These are phyloP conservation scores for Parmelia sp. DNA, from an alignment of 495 filamentous ascomycete genomes.

Conservation along the genomic window DNA sequence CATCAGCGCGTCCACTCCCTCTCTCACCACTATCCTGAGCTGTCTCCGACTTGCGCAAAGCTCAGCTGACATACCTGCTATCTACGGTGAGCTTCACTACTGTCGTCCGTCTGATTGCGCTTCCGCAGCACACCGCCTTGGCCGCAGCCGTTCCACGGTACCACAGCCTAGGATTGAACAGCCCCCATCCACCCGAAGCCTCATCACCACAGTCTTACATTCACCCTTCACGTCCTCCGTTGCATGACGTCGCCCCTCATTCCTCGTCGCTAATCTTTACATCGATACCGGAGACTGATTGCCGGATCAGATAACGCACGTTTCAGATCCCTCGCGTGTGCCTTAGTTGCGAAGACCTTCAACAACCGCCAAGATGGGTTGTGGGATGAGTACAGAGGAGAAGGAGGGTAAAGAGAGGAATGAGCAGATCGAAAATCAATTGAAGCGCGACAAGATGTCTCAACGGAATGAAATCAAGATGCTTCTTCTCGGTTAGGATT, in stretches of 20 bases:
- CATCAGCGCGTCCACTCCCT: constrained; percentile 4
- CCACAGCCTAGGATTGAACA: neutral
- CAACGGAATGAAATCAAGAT: constrained; percentile 99
- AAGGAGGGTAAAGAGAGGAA: constrained; percentile 99
- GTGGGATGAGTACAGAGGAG: constrained; percentile 99
- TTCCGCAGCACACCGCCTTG: constrained; percentile 7
- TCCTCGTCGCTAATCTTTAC: neutral
- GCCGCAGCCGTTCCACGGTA: neutral
- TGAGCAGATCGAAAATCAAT: constrained; percentile 98
- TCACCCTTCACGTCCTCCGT: neutral
- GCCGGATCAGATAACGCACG: constrained; percentile 6
- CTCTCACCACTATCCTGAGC: neutral
- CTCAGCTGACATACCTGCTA: neutral
- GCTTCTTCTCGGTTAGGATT: constrained; percentile 81
- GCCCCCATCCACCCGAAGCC: neutral
- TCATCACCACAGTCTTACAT: neutral
- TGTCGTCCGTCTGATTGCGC: neutral
- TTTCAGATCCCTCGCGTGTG: constrained; percentile 2
- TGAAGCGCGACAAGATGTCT: constrained; percentile 92
- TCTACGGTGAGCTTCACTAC: neutral
- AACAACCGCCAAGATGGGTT: constrained; percentile 78
- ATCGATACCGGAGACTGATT: constrained; percentile 8
- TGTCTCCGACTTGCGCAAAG: neutral
- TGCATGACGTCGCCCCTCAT: constrained; percentile 1
- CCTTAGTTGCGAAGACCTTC: constrained; percentile 7